Evolutionary conservation across 345 rosid species (phyloP), one percentile per base, ranked within the genome.

Genomic region (Acer negundo): DNA sequence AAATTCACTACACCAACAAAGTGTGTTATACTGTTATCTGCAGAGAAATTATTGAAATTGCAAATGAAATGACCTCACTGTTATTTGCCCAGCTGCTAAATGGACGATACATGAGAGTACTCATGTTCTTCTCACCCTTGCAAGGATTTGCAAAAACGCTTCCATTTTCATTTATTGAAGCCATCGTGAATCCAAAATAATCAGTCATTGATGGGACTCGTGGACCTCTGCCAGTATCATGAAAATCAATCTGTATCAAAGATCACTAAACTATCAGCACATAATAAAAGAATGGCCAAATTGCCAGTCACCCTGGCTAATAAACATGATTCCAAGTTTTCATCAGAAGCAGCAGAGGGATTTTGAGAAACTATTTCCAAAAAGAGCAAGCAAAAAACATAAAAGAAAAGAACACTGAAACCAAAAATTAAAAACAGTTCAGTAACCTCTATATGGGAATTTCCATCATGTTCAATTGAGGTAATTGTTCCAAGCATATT

Each of bases 191-290:
- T 78, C 99, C 99, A 76, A 91, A 96, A 72, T 94, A 83, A 87
- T 96, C 99, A 11, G 91, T 91, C 99, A 96, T 96, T 38, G 99
- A 86, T 56, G 98, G 95, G 80, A 96, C 93, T 79, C 97, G 90
- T 70, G 95, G 91, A 79, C 99, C 97, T 81, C 86, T 89, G 73
- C 98, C 86, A 55, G 99, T 96, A 75, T 96, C 99, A 86, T 96
- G 99, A 83, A 96, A 96, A 85, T 94, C 97, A 58, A 91, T 90
- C 99, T 94, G 91, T 69, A 83, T 72, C 64, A 78, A 78, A 26
- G 69, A 76, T 20, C 70, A 73, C 51, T 47, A 19, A 73, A 72
- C 59, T 67, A 79, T 84, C 69, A 83, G 76, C 20, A 22, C 16
- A 20, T 22, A 38, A 35, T 1, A 66, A 56, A 19, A 17, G 51